Evolutionary conservation across 1,284 basidiomycete species (phyloP).

Genomic region (Cutaneotrichosporon sp.): DNA sequence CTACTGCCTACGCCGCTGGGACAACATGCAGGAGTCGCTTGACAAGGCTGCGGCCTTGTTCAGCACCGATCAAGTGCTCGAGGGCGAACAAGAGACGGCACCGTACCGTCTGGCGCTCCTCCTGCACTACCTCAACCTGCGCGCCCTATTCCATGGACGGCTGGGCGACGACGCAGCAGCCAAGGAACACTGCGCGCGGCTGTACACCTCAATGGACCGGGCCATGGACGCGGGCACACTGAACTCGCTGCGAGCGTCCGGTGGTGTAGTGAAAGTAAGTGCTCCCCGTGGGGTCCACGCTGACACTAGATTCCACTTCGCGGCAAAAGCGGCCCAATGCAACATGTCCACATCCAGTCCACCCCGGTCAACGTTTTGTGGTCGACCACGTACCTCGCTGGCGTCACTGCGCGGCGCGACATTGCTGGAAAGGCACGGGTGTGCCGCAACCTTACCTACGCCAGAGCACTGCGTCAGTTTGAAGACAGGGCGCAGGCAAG

Average conservation of each 20-base stretch:
- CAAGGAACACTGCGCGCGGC: slow-evolving; percentile 21
- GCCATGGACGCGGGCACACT: slow-evolving; percentile 21
- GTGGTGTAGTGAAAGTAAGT: slow-evolving; percentile 29
- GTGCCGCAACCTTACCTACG: slow-evolving; percentile 27
- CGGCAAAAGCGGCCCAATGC: not conserved
- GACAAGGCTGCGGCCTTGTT: slow-evolving; percentile 11
- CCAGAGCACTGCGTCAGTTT: slow-evolving; percentile 22
- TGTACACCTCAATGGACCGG: slow-evolving; percentile 34
- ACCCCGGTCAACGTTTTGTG: slow-evolving; percentile 37
- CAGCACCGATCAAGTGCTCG: not conserved
- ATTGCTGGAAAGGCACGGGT: slow-evolving; percentile 4
- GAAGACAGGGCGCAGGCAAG: slow-evolving; percentile 22
- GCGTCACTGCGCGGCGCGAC: slow-evolving; percentile 29
- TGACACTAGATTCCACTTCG: slow-evolving; percentile 9
- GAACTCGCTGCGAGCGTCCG: slow-evolving; percentile 15
- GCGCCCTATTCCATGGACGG: slow-evolving; percentile 32
- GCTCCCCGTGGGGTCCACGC: not conserved
- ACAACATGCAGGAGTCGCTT: slow-evolving; percentile 21
- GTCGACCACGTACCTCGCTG: slow-evolving; percentile 30
- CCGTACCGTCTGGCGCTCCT: not conserved
- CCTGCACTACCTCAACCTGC: slow-evolving; percentile 29
- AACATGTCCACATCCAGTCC: slow-evolving; percentile 25
- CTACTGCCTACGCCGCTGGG: slow-evolving; percentile 35
- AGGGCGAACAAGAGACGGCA: not conserved
- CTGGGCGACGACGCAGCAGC: slow-evolving; percentile 24